Percentiles rank a stretch among this genome's conserved stretches.
These are phyloP conservation scores for Malassezia sp. DNA, from an alignment of 1,284 basidiomycete species.

Conservation along the genomic window DNA sequence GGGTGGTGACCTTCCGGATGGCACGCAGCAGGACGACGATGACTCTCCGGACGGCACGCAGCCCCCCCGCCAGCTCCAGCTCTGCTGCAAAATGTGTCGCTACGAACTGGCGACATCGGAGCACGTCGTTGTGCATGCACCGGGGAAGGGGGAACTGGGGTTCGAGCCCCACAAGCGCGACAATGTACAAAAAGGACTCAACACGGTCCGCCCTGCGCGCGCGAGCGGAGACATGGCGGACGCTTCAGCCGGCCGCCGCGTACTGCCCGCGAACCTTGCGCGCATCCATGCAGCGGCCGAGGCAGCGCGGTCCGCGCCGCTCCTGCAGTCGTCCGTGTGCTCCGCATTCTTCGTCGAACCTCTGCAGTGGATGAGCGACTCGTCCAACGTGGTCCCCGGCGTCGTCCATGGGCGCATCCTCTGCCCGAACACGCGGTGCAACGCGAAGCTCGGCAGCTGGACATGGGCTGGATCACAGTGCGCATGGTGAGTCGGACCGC, in stretches of 20 bases:
- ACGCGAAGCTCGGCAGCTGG: slow-evolving; percentile 80
- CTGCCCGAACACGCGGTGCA: slow-evolving; percentile 82
- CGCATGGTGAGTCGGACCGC: slow-evolving; percentile 59
- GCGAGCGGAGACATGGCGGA: background rate
- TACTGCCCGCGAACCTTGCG: slow-evolving; percentile 6
- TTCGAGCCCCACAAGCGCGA: slow-evolving; percentile 33
- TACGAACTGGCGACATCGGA: slow-evolving; percentile 31
- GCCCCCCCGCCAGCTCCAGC: slow-evolving; percentile 26
- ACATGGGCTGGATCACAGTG: slow-evolving; percentile 94
- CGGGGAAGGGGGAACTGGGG: slow-evolving; percentile 35
- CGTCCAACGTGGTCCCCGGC: slow-evolving; percentile 60
- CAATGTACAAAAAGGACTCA: slow-evolving; percentile 7
- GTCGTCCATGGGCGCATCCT: slow-evolving; percentile 71
- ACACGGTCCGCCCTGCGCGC: background rate
- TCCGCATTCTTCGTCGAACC: slow-evolving; percentile 95
- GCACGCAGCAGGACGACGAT: too few relatives aligned
- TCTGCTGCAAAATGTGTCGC: slow-evolving; percentile 40
- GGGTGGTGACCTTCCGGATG: too few relatives aligned
- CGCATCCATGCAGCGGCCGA: background rate
- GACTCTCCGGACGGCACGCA: slow-evolving; percentile 40
- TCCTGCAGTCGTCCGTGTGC: slow-evolving; percentile 55
- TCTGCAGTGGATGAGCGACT: slow-evolving; percentile 77
- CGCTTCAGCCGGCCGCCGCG: background rate
- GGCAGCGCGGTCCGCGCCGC: background rate
- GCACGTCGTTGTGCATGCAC: slow-evolving; percentile 39